Evolutionary conservation across 106 monocot species (phyloP).

Genomic region (Gastrodia elata): DNA sequence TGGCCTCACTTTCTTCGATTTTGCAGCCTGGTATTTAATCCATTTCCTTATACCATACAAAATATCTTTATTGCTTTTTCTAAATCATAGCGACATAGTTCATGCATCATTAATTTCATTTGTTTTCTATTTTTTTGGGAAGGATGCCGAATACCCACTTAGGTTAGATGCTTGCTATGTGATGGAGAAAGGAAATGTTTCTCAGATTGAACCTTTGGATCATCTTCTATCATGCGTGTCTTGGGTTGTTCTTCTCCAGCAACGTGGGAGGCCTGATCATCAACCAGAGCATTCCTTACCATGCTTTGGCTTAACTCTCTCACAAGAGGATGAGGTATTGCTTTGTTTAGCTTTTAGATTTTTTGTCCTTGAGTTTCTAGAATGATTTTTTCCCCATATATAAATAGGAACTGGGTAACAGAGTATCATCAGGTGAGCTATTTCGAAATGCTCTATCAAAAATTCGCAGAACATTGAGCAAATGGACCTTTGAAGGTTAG

Average conservation of each 20-base stretch:
- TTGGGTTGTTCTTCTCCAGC: slow-evolving; percentile 72
- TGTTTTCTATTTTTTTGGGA: slow-evolving; percentile 12
- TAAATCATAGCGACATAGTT: not conserved
- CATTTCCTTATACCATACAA: not conserved
- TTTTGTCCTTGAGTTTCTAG: not conserved
- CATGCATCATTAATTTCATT: not conserved
- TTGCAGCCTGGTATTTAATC: slow-evolving; percentile 47
- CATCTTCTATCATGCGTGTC: slow-evolving; percentile 67
- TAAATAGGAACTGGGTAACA: slow-evolving; percentile 32
- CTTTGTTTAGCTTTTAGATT: slow-evolving; percentile 1
- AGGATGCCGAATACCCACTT: slow-evolving; percentile 56
- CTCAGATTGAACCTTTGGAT: slow-evolving; percentile 65
- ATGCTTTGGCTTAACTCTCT: slow-evolving; percentile 75
- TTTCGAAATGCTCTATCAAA: slow-evolving; percentile 67
- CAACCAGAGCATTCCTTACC: slow-evolving; percentile 42
- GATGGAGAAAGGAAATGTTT: slow-evolving; percentile 50
- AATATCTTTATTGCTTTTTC: not conserved
- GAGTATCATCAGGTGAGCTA: slow-evolving; percentile 38
- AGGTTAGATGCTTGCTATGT: slow-evolving; percentile 55
- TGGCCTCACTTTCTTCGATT: slow-evolving; percentile 84
- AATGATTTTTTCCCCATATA: slow-evolving; percentile 4
- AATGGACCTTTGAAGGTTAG: slow-evolving; percentile 47
- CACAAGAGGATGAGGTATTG: slow-evolving; percentile 82
- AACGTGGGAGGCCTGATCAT: slow-evolving; percentile 32
- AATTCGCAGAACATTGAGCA: slow-evolving; percentile 43